Base-by-base conservation (phyloP, 2,329 filamentous ascomycete species). In the Colletotrichum australisinense region DNA sequence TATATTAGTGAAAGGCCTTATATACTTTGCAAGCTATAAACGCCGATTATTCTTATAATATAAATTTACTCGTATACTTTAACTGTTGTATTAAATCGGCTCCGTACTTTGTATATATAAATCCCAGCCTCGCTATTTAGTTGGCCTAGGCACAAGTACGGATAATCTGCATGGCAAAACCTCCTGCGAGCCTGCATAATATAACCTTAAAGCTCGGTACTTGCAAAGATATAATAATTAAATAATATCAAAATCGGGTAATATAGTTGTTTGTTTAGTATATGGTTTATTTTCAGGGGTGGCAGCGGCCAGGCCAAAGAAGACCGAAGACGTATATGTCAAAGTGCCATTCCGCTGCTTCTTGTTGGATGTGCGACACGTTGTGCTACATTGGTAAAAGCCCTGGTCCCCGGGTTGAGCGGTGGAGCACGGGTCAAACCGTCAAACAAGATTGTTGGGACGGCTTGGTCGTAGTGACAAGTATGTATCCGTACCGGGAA, bases 211-310 rank as follows among this genome's bases (percentile, higher is more conserved):
- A n/a, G 57, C 22, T 24, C 22, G 22, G 32, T 42, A 42, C 16
- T 42, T 19, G 38, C 6, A 42, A 16, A 57, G 58, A 35, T 16
- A 19, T 11, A 49, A 58, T 35, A 19, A 62, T 22, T 35, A 57
- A 35, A 71, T 32, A 66, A 57, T 65, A 62, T 63, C 62, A 62
- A 62, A 52, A 52, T 62, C 67, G 70, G 67, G 60, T 42, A 28
- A 66, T n/a, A n/a, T n/a, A 73, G 56, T 42, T 28, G 11, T 30
- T 30, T 64, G 70, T 73, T 73, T 70, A 57, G 65, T n/a, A n/a
- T n/a, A 70, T 66, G 35, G 35, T n/a, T 59, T 52, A 59, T 46
- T 57, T 26, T 22, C 55, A 42, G 60, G 46, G 24, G 19, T 8
- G 14, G 22, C 63, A 55, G 24, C 22, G 26, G 19, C 42, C 7